Percentiles rank a stretch among this genome's conserved stretches.
Evolutionary conservation across 1,284 basidiomycete genomes (phyloP).

Genomic region (Golubevia sp.): DNA sequence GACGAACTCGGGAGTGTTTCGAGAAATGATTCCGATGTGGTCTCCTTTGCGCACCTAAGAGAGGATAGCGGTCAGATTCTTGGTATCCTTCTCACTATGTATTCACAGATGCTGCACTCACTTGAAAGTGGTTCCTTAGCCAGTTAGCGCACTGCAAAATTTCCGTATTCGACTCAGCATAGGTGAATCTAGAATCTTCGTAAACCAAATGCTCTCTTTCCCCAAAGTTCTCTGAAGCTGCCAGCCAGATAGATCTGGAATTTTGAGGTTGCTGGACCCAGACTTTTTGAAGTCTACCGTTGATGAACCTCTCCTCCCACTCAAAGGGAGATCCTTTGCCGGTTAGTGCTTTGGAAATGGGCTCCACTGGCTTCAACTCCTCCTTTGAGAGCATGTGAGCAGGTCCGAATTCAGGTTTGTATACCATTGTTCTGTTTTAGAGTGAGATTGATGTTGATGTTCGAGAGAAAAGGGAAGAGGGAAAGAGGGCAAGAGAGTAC

Average conservation of each 20-base stretch:
- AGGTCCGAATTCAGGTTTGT: too few species aligned
- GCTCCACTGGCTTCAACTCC: too few species aligned
- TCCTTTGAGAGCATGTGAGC: too few species aligned
- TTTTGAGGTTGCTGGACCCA: constrained; percentile 26
- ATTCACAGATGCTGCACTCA: constrained; percentile 41
- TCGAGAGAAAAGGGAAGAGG: too few species aligned
- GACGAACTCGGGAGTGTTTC: constrained; percentile 47
- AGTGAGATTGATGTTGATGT: too few species aligned
- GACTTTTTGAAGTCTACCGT: constrained; percentile 24
- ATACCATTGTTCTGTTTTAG: too few species aligned
- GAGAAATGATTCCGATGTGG: constrained; percentile 28
- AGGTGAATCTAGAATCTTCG: constrained; percentile 32
- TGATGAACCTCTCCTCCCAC: constrained; percentile 21
- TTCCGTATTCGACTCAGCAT: constrained; percentile 22
- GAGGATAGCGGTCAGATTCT: too few species aligned
- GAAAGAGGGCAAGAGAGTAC: too few species aligned
- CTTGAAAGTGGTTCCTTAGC: constrained; percentile 21
- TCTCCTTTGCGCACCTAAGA: too few species aligned
- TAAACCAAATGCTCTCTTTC: constrained; percentile 23
- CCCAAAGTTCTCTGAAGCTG: constrained; percentile 8
- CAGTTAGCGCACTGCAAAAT: constrained; percentile 21
- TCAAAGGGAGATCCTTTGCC: constrained; percentile 26
- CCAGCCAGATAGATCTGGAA: constrained; percentile 21
- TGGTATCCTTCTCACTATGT: constrained; percentile 5
- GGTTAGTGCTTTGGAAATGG: constrained; percentile 14